phyloP scores from a whole-genome alignment of 2,329 filamentous ascomycete species.

The Epichloe amarillans region DNA sequence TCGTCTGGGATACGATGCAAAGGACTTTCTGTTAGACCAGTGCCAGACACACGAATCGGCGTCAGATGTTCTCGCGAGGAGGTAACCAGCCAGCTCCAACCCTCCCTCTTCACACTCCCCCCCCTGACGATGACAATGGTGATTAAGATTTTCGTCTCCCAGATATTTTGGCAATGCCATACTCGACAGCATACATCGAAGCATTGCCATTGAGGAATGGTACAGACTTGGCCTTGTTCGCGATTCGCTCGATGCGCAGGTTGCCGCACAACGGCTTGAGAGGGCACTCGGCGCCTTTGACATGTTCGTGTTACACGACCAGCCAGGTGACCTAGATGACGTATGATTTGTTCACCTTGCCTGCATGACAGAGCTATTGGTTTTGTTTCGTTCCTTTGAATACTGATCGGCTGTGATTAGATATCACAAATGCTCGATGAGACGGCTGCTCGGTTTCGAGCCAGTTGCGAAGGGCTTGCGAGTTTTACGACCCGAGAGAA shows the following conservation, averaged over 20 bases:
- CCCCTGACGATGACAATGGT: not conserved
- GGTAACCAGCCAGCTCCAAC: slow-evolving; percentile 22
- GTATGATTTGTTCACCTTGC: slow-evolving; percentile 26
- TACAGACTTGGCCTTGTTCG: slow-evolving; percentile 21
- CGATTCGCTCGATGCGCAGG: slow-evolving; percentile 8
- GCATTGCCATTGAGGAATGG: slow-evolving; percentile 70
- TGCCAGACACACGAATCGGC: slow-evolving; percentile 42
- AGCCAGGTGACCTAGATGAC: slow-evolving; percentile 60
- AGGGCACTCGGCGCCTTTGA: slow-evolving; percentile 72
- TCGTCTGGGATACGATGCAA: slow-evolving; percentile 69
- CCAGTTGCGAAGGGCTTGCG: slow-evolving; percentile 37
- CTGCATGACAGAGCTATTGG: not conserved
- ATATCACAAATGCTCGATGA: slow-evolving; percentile 51
- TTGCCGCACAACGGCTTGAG: slow-evolving; percentile 45
- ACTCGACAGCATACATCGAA: slow-evolving; percentile 68
- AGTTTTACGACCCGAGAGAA: slow-evolving; percentile 49
- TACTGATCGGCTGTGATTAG: slow-evolving; percentile 23
- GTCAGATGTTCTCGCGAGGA: slow-evolving; percentile 66
- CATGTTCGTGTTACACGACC: slow-evolving; percentile 69
- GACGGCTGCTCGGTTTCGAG: slow-evolving; percentile 43
- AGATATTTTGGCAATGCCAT: slow-evolving; percentile 66
- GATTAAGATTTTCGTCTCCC: slow-evolving; percentile 5
- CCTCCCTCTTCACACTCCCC: not conserved
- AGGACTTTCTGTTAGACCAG: slow-evolving; percentile 66
- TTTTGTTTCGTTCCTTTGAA: not conserved